phyloP scores from a whole-genome alignment of 2,329 filamentous ascomycete genomes.

The Fusarium sp. region DNA sequence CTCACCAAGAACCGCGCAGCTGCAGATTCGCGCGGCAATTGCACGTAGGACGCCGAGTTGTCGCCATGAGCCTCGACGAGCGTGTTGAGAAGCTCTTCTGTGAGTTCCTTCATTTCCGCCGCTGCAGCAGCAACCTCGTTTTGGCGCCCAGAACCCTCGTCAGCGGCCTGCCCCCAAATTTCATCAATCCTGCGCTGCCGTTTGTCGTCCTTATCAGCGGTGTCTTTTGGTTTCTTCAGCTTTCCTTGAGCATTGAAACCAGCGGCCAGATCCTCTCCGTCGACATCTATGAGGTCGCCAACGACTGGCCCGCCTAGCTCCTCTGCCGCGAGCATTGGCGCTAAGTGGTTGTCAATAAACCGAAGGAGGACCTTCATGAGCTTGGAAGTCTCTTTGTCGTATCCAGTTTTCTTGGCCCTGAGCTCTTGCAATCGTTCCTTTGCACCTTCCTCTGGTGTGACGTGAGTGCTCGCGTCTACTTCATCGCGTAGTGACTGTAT shows the following conservation, averaged over 20 bases:
- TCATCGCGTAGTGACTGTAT: slow-evolving; percentile 71
- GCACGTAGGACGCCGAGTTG: slow-evolving; percentile 69
- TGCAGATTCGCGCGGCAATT: slow-evolving; percentile 70
- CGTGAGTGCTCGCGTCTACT: slow-evolving; percentile 68
- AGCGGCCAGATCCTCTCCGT: slow-evolving; percentile 69
- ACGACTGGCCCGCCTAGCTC: slow-evolving; percentile 86
- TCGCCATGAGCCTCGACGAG: slow-evolving; percentile 68
- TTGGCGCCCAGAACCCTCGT: slow-evolving; percentile 48
- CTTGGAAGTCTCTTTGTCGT: slow-evolving; percentile 71
- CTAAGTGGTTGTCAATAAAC: slow-evolving; percentile 79
- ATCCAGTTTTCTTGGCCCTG: slow-evolving; percentile 68
- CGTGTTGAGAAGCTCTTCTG: slow-evolving; percentile 71
- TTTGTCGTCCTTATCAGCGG: slow-evolving; percentile 59
- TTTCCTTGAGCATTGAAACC: slow-evolving; percentile 73
- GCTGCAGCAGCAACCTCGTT: slow-evolving; percentile 66
- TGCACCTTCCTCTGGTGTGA: slow-evolving; percentile 71
- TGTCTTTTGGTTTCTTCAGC: slow-evolving; percentile 62
- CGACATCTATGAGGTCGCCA: slow-evolving; percentile 76
- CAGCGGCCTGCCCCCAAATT: slow-evolving; percentile 65
- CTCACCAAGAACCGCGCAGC: slow-evolving; percentile 73
- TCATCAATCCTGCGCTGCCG: slow-evolving; percentile 73
- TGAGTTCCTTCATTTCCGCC: slow-evolving; percentile 70
- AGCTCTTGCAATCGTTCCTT: slow-evolving; percentile 73
- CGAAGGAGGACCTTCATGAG: slow-evolving; percentile 74
- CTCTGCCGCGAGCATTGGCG: slow-evolving; percentile 83